These are phyloP conservation scores for Aspergillus panamensis DNA, from an alignment of 495 filamentous ascomycete species.

Conservation along the genomic window DNA sequence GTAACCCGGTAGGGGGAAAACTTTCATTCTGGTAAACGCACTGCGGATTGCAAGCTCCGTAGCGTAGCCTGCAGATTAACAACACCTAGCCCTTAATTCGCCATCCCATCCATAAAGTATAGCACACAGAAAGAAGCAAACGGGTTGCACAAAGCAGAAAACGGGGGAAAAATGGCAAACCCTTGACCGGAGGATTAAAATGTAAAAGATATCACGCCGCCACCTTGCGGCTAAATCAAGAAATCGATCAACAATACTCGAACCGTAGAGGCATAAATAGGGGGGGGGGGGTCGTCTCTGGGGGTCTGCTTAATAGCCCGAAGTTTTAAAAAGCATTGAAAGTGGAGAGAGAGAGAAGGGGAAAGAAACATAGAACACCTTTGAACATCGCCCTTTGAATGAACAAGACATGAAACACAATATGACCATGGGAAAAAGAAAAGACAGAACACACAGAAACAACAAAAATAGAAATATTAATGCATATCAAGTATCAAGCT, in stretches of 20 bases:
- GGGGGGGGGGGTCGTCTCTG: background rate
- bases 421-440: background rate
- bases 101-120: slow-evolving; percentile 36
- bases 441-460: background rate
- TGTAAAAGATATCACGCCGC: background rate
- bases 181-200: slow-evolving; percentile 3
- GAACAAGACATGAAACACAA: background rate
- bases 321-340: background rate
- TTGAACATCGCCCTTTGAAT: slow-evolving; percentile 8
- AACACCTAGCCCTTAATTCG: slow-evolving; percentile 38
- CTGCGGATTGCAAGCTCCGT: slow-evolving; percentile 27
- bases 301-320: background rate
- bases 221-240: background rate
- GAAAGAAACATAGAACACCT: background rate
- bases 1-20: slow-evolving; percentile 1
- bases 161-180: slow-evolving; percentile 8
- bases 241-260: slow-evolving; percentile 1
- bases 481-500: background rate
- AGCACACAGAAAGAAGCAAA: slow-evolving; percentile 26
- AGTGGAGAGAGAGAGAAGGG: slow-evolving; percentile 7
- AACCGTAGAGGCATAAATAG: background rate
- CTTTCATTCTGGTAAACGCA: slow-evolving; percentile 28
- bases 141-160: slow-evolving; percentile 1
- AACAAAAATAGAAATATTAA: slow-evolving; percentile 14
- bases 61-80: slow-evolving; percentile 25